Evolutionary conservation across 192 early-diverging fungal species (phyloP), one percentile per base, ranked within the genome.

Genomic region (Coemansia sp.): DNA sequence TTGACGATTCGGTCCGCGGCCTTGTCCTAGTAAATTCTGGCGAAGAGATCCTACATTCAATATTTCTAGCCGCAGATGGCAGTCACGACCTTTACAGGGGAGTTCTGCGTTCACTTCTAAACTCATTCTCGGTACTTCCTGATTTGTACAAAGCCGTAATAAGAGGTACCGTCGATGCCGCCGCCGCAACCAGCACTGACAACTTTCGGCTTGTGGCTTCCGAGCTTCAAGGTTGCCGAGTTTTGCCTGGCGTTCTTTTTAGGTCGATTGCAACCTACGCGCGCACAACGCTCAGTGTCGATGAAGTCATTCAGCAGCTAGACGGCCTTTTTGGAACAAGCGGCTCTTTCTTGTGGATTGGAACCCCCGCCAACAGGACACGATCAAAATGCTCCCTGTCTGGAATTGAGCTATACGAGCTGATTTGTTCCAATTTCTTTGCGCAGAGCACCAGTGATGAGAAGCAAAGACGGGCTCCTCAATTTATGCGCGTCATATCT

Each of bases 241-340:
- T 69, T 33, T 65, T 80, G 35, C 73, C 77, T 5, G 69, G 77
- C 40, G 73, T 62, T 6, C 62, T 80, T 55, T 71, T 80, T 36
- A 42, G 66, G 19, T 56, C 73, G 36, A 25, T 80, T 9, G 63
- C 65, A 13, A 36, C 53, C 4, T 62, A 34, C 2, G 8, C 56
- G n/a, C n/a, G 52, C 10, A 41, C 54, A 20, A 53, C 33, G 3
- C 22, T 56, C 19, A 9, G 29, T 9, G 65, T 57, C 6, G 54
- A 34, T 20, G 59, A 74, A 10, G 48, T 32, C n/a, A 57, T 63
- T 42, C 62, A 59, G 19, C 61, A 42, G 23, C 55, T 74, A 17
- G 66, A 74, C 49, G 42, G 40, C 9, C 17, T 71, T 34, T 67
- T 80, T 29, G n/a, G 41, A 19, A n/a, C 41, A 2, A 65, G 72